These are phyloP conservation scores for Pyrrhoderma noxium DNA, from an alignment of 1,284 basidiomycete species.

Conservation along the genomic window DNA sequence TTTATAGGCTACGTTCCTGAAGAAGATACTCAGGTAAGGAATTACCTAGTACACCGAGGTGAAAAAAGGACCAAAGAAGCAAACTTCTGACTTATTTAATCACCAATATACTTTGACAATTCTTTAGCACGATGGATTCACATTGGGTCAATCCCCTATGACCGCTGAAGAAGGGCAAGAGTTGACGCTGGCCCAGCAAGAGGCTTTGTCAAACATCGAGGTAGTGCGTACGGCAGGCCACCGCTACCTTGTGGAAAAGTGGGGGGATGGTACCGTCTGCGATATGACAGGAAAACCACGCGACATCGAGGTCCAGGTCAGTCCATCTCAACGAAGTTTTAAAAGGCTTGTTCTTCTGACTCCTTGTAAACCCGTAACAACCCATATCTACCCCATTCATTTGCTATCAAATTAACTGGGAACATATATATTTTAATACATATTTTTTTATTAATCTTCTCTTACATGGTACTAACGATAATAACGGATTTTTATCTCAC, in stretches of 20 bases:
- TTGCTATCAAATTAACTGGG: no score
- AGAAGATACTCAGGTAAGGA: slow-evolving; percentile 67
- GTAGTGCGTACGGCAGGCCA: slow-evolving; percentile 69
- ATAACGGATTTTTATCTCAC: slow-evolving; percentile 2
- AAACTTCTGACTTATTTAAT: background rate
- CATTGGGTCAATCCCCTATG: slow-evolving; percentile 64
- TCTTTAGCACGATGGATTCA: slow-evolving; percentile 72
- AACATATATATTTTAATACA: background rate
- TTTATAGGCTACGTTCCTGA: slow-evolving; percentile 59
- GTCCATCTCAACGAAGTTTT: slow-evolving; percentile 21
- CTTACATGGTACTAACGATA: background rate
- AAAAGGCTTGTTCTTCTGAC: slow-evolving; percentile 10
- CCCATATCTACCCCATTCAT: no score
- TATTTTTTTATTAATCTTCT: slow-evolving; percentile 18
- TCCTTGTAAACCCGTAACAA: background rate
- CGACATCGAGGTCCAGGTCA: slow-evolving; percentile 87
- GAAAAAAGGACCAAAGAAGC: background rate
- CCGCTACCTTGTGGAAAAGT: slow-evolving; percentile 87
- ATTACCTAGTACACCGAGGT: background rate
- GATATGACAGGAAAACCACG: slow-evolving; percentile 83
- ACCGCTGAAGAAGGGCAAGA: slow-evolving; percentile 46
- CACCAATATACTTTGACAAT: background rate
- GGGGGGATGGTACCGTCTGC: slow-evolving; percentile 86
- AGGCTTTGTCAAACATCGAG: slow-evolving; percentile 55
- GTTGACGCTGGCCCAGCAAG: slow-evolving; percentile 53